Base-by-base conservation (phyloP, 2,329 filamentous ascomycete species). In the Thelonectria blattea region DNA sequence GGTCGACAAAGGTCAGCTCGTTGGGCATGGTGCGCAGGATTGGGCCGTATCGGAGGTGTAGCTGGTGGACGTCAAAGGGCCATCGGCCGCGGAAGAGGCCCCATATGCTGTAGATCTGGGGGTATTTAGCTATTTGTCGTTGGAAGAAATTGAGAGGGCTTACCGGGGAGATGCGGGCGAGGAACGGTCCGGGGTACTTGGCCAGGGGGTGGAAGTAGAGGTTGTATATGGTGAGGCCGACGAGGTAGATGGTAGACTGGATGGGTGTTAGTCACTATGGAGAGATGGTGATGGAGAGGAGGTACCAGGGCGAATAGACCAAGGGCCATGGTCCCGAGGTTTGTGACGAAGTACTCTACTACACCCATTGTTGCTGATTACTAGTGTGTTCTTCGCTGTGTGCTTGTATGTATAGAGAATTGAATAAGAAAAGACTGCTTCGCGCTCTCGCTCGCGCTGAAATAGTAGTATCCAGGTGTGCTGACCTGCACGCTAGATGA, bases 1-100 rank as follows among this genome's bases (percentile, higher is more conserved):
- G 45, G 11, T 73, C 73, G 14, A 71, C 72, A 60, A 79, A 80
- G 3, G 76, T 74, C 2, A 83, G 73, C 34, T 75, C 70, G 30
- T 75, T 74, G 2, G 80, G 79, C 2, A 71, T 73, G 22, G 77
- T 73, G 2, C 80, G 76, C 11, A 83, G 72, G 3, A 81, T 71
- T 41, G 71, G 64, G n/a, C 72, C 71, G 53, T 73, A 73, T 58
- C 68, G 65, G 18, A 69, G 59, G 22, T 73, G 72, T 17, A 71
- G 64, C 18, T 65, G 58, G 51, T 66, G 63, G 14, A 68, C 64
- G 30, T 64, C 60, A 49, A 65, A 66, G 5, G 65, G 64, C 60
- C 59, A 61, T 46, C 59, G 50, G 27, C 59, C 59, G 5, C 65
- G 65, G 49, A 67, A 67, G 52, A 67, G 63, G 43, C 65, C 65